Evolutionary conservation across 1,139 yeast species (phyloP), one percentile per base, ranked within the genome.

Genomic region (Saccharomyces hybrid): DNA sequence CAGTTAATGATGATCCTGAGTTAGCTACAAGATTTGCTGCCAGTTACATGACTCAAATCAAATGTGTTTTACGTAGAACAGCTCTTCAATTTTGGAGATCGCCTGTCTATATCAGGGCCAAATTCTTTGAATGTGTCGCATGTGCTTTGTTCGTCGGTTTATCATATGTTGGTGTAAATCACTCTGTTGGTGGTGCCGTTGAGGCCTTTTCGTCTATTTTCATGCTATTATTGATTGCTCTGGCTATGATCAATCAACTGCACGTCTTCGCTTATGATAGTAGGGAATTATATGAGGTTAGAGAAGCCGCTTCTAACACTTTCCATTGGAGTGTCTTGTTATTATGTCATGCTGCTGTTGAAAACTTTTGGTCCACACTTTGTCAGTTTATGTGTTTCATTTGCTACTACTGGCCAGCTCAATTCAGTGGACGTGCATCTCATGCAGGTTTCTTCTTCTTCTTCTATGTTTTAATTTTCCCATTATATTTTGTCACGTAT

Each of bases 241-340:
- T 74, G 48, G 78, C 88, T 27, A 71, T 82, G 70, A 77, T 81
- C 49, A 82, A 82, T 62, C 88, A 83, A 69, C 68, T 77, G 60
- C 77, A 75, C 55, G 78, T 76, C n/a, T 73, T 70, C 54, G 77
- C 78, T 49, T 72, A 68, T 49, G 74, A 70, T 48, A 65, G 78
- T 66, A 72, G 83, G 65, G 82, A 79, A 55, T 66, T 82, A 54
- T 83, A 73, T 61, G 88, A 83, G 66, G 84, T 79, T 20, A 74
- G 87, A 68, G 88, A 83, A 64, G 74, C 79, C 52, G 75, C 80
- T 49, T 81, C 85, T 7, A 82, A 81, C 62, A 82, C 86, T 23
- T 83, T 80, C 73, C 84, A 81, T 64, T 83, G 85, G 85, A 66
- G 73, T 58, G 69, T 71, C 34, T 63, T 78, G 54, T 59, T 77